These are phyloP conservation scores for Ogataea methylovora DNA, from an alignment of 805 yeast species.

Conservation along the genomic window DNA sequence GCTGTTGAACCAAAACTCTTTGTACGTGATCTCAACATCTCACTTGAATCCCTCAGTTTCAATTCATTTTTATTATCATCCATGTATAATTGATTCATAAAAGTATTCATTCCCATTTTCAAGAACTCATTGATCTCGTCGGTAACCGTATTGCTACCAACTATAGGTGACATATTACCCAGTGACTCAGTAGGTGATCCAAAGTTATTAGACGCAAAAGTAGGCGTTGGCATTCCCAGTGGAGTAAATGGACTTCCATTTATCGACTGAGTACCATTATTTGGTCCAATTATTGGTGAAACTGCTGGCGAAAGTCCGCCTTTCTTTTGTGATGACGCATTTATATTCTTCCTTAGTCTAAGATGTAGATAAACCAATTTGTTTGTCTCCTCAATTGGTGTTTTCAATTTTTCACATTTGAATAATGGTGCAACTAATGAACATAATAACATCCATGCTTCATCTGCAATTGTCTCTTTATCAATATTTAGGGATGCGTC, in stretches of 20 bases:
- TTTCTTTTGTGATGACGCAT: background rate
- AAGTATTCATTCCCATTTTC: conserved; percentile 29
- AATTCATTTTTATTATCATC: conserved; percentile 22
- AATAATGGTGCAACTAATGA: conserved; percentile 39
- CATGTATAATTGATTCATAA: conserved; percentile 16
- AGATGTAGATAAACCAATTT: conserved; percentile 32
- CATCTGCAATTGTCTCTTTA: conserved; percentile 34
- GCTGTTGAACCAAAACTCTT: conserved; percentile 15
- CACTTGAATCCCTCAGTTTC: conserved; percentile 21
- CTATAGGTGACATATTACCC: conserved; percentile 10
- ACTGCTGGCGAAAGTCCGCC: conserved; percentile 5
- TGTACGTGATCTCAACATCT: background rate
- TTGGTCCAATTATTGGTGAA: conserved; percentile 5
- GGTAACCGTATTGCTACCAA: conserved; percentile 28
- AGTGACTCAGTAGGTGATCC: conserved; percentile 12
- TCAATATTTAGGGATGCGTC: conserved; percentile 24
- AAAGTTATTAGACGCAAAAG: conserved; percentile 8
- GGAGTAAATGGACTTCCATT: conserved; percentile 10
- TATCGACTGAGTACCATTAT: conserved; percentile 3
- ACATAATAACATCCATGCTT: conserved; percentile 41
- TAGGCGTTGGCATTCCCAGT: conserved; percentile 14
- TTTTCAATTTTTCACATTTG: conserved; percentile 36
- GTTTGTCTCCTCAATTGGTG: conserved; percentile 53
- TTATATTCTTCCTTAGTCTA: conserved; percentile 15
- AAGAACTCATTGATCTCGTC: conserved; percentile 40